phyloP scores from a whole-genome alignment of 768 basidiomycete species.

The Phaffia tasmanica region DNA sequence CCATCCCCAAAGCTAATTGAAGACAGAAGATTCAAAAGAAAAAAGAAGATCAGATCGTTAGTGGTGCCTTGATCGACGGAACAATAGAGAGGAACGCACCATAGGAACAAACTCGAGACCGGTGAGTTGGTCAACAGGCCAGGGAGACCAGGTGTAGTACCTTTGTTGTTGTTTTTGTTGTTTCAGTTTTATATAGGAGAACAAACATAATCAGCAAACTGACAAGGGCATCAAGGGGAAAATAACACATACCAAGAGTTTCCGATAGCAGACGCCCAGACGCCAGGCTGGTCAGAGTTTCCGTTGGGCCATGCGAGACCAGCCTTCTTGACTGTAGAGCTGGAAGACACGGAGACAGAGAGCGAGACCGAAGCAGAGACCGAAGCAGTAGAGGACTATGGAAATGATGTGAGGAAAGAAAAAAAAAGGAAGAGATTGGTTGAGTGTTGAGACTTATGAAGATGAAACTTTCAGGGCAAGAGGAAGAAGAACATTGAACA shows the following conservation, averaged over 20 bases:
- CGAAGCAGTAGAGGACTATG: not conserved
- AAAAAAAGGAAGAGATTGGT: not conserved
- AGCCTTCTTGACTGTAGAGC: slow-evolving; percentile 11
- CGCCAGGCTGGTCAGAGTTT: slow-evolving; percentile 7
- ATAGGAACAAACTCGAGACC: slow-evolving; percentile 25
- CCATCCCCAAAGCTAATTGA: slow-evolving; percentile 12
- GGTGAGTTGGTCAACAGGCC: slow-evolving; percentile 15
- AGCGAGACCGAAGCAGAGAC: slow-evolving; percentile 4
- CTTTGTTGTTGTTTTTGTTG: too few species aligned
- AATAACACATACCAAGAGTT: slow-evolving; percentile 21
- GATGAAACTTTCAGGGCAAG: slow-evolving; percentile 1
- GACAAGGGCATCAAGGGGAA: not conserved
- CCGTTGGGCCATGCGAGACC: slow-evolving; percentile 27
- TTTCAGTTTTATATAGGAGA: not conserved
- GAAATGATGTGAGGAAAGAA: not conserved
- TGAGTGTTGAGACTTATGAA: not conserved
- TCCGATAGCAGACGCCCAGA: slow-evolving; percentile 17
- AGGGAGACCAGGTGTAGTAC: slow-evolving; percentile 27
- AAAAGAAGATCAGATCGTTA: not conserved
- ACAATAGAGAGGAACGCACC: too few species aligned
- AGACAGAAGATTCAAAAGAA: not conserved
- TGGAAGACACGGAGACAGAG: not conserved
- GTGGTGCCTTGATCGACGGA: not conserved
- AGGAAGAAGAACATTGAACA: not conserved
- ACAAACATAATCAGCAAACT: not conserved